Evolutionary conservation across 2,329 filamentous ascomycete species (phyloP), one percentile per base, ranked within the genome.

Genomic region (Fusarium fracticaudum): DNA sequence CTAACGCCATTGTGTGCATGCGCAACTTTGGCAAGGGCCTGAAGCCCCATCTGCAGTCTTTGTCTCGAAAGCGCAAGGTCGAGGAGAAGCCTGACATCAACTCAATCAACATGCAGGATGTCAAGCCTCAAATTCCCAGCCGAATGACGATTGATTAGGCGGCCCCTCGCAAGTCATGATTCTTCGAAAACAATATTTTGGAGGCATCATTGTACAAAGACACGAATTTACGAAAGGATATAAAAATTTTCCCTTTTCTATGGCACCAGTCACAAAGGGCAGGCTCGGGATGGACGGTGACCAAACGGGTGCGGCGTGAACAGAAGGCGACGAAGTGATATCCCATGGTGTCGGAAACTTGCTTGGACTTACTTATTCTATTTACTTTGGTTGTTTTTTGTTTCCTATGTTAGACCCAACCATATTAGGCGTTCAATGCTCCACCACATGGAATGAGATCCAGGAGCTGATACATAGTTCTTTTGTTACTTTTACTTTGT

Each of bases 21-120:
- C 86, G 89, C 82, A 98, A 98, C 85, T 99, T 98, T 84, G 90
- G 92, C 83, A 92, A 92, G 75, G 96, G 96, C 14, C 87, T 99
- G 69, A 98, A 97, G 86, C 91, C 91, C 15, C 95, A 98, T 81
- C 89, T 99, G 67, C 88, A 91, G 77, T 88, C 87, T 79, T 38
- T 74, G 60, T 69, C 72, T n/a, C 86, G 79, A 12, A 80, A 81
- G 45, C 81, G 80, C 58, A 81, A 83, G 54, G 82, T 85, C 48
- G 84, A 87, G 54, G 88, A 91, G 81, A 89, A 89, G 83, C 85
- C 86, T 35, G 88, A 90, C 65, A 81, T 83, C 38, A 87, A 88
- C 80, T 89, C 88, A 48, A 89, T 90, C 79, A 86, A 84, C 79
- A 79, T 89, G 75, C 83, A 87, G 75, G 89, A 91, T 65, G 86